These are phyloP conservation scores for Colletotrichum filicis DNA, from an alignment of 2,329 filamentous ascomycete genomes.

Conservation along the genomic window DNA sequence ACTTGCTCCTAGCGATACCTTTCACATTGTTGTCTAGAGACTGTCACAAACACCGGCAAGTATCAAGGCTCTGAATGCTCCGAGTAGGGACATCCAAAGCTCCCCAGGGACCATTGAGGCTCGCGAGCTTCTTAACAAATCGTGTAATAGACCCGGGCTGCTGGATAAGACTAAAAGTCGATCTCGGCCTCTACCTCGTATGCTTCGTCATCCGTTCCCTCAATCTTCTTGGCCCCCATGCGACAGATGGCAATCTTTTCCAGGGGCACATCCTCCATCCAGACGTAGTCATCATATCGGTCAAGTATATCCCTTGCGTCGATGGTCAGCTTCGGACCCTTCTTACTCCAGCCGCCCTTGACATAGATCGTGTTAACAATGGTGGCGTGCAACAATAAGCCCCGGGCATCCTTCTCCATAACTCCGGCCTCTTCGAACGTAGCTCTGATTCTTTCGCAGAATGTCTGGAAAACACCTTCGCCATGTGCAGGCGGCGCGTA, in stretches of 20 bases:
- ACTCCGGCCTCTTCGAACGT: slow-evolving; percentile 67
- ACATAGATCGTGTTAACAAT: slow-evolving; percentile 88
- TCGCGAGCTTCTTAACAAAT: background rate
- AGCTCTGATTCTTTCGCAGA: slow-evolving; percentile 66
- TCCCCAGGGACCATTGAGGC: background rate
- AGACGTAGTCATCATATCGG: slow-evolving; percentile 72
- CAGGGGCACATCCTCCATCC: slow-evolving; percentile 76
- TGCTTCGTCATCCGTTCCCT: slow-evolving; percentile 62
- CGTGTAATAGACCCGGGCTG: background rate
- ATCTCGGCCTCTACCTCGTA: slow-evolving; percentile 67
- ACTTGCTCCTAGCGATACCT: background rate
- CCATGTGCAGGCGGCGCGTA: slow-evolving; percentile 71
- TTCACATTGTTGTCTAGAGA: background rate
- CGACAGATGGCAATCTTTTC: slow-evolving; percentile 81
- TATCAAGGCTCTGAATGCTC: background rate
- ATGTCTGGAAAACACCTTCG: slow-evolving; percentile 60
- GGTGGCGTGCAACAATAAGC: slow-evolving; percentile 84
- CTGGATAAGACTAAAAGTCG: slow-evolving; percentile 43
- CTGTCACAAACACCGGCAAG: background rate
- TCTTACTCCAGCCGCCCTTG: slow-evolving; percentile 49
- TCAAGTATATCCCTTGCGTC: slow-evolving; percentile 68
- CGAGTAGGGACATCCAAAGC: background rate
- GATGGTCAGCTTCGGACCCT: slow-evolving; percentile 55
- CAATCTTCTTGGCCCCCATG: slow-evolving; percentile 82
- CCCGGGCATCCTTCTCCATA: slow-evolving; percentile 67